Evolutionary conservation across 805 yeast genomes (phyloP), one percentile per base, ranked within the genome.

Genomic region (Monosporozyma servazzii): DNA sequence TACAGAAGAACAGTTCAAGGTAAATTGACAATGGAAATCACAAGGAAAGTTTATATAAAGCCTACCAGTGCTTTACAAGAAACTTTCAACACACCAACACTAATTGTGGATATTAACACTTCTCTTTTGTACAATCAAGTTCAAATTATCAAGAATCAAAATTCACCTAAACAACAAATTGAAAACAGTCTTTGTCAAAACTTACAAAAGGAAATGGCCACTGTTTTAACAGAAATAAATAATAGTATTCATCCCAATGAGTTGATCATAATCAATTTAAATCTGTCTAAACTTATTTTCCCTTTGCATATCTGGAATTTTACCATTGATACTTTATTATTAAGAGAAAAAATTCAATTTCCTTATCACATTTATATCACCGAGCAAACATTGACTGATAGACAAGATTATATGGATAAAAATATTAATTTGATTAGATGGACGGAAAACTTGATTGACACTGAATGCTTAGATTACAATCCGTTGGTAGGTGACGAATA

Each of bases 291-390:
- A 31, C 17, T 52, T 13, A 21, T 36, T 18, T 49, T 41, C 42
- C 39, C 53, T 11, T 20, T 55, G 4, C 47, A 42, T 25, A 50
- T 45, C 15, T 55, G 58, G 58, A 50, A 53, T 37, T 20, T 18
- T 15, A 43, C 29, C 9, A 48, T n/a, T 9, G 52, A 30, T 42
- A 21, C 20, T 27, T 31, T 27, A 4, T 39, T 15, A n/a, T 13
- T 15, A 20, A 21, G 18, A 13, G 18, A 25, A 11, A 17, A 29
- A 18, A 8, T 40, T 25, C 25, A 39, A 20, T 39, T 29, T 15
- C 46, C 44, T 8, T 39, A 20, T 30, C 43, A 50, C 2, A 23
- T 48, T 8, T 51, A 31, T 45, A 42, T 56, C 9, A 54, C 55
- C 1, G 53, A 47, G 36, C 54, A 48, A 25, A 41, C 54, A 2